Evolutionary conservation across 495 filamentous ascomycete genomes (phyloP).

Genomic region (Haplographium delicatum): DNA sequence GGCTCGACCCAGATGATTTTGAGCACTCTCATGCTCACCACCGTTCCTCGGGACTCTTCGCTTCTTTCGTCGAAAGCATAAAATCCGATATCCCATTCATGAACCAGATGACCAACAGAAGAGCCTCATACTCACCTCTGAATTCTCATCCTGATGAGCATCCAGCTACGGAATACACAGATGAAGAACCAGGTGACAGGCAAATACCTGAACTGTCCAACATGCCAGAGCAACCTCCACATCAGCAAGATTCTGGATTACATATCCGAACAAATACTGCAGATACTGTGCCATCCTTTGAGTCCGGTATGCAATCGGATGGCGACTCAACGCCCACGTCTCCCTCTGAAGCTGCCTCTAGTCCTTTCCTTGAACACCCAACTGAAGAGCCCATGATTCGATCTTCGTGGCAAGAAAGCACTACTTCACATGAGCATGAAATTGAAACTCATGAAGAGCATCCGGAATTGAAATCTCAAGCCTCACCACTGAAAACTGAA

Average conservation of each 20-base stretch:
- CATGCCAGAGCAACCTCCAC: background rate
- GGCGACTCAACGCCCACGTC: conserved; percentile 7
- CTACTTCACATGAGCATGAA: background rate
- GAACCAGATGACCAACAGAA: conserved; percentile 1
- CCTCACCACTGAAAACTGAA: conserved; percentile 7
- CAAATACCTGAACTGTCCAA: background rate
- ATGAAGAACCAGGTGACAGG: background rate
- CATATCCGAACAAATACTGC: conserved; percentile 15
- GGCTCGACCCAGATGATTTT: too few species aligned
- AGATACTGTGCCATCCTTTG: conserved; percentile 14
- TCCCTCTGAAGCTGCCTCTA: conserved; percentile 1
- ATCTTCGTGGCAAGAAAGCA: conserved; percentile 10
- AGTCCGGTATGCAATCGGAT: conserved; percentile 14
- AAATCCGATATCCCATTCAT: conserved; percentile 12
- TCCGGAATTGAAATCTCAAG: conserved; percentile 5
- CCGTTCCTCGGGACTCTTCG: conserved; percentile 7
- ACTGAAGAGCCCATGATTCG: conserved; percentile 5
- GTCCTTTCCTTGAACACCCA: conserved; percentile 3
- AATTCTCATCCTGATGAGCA: background rate
- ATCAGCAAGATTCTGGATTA: background rate
- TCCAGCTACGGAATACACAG: background rate
- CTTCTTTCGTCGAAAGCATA: conserved; percentile 11
- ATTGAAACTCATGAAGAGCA: background rate
- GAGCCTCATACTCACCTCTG: background rate
- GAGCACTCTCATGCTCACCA: too few species aligned